Conservation (phyloP, 1,284 basidiomycete species). For the Thecaphora thlaspeos region DNA sequence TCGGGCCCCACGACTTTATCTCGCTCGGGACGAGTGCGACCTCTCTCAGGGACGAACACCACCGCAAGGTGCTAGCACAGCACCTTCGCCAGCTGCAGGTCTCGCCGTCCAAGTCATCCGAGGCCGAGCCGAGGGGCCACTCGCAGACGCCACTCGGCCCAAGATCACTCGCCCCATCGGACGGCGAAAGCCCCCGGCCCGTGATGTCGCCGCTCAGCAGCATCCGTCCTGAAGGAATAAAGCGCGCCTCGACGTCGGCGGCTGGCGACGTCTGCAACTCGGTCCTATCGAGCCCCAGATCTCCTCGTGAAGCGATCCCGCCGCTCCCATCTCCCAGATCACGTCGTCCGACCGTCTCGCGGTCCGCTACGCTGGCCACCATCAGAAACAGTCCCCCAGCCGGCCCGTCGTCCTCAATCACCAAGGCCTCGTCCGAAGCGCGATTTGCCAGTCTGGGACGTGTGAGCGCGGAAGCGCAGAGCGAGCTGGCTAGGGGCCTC, state of each 20-base stretch:
- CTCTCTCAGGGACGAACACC: conserved; percentile 20
- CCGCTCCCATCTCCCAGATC: neutral
- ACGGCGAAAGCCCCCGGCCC: neutral
- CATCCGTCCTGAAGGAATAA: neutral
- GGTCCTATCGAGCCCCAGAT: neutral
- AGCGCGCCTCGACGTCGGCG: neutral
- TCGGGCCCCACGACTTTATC: conserved; percentile 24
- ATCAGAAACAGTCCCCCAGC: neutral
- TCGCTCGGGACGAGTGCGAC: conserved; percentile 24
- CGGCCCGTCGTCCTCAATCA: neutral
- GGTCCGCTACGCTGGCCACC: neutral
- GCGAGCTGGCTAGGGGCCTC: conserved; percentile 21
- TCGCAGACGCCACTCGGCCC: neutral
- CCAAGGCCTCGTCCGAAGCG: neutral
- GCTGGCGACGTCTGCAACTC: too few relatives aligned
- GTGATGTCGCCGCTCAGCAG: neutral
- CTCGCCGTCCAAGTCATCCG: conserved; percentile 6
- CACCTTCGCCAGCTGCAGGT: conserved; percentile 23
- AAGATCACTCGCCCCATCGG: neutral
- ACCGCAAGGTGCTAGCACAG: conserved; percentile 26
- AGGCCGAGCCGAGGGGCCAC: conserved; percentile 1
- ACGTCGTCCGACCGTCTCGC: neutral
- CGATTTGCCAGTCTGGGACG: neutral
- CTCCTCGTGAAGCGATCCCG: neutral
- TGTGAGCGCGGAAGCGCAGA: conserved; percentile 3